Percentiles rank a stretch among this genome's conserved stretches.
Conservation (phyloP, 306 rosid species). For the Dryas alaskensis region DNA sequence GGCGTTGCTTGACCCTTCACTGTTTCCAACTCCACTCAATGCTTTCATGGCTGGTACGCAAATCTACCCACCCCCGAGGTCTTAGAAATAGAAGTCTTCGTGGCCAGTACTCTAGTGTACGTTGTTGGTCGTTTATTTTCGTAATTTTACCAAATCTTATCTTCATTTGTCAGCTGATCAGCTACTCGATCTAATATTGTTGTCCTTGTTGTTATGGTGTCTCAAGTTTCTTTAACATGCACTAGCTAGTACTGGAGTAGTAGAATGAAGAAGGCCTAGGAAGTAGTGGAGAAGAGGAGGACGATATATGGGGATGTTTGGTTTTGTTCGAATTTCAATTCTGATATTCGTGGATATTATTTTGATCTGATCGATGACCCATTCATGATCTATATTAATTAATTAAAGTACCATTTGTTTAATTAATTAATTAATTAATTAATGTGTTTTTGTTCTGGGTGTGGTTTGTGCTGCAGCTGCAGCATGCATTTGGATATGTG, state of each 20-base stretch:
- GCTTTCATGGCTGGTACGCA: slow-evolving; percentile 98
- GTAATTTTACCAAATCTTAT: no score
- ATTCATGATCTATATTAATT: slow-evolving; percentile 13
- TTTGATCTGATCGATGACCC: slow-evolving; percentile 31
- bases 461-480: slow-evolving; percentile 14
- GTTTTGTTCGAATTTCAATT: slow-evolving; percentile 45
- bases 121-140: no score
- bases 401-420: slow-evolving; percentile 14
- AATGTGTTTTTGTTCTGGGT: not conserved
- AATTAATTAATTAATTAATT: slow-evolving; percentile 23
- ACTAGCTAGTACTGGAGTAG: slow-evolving; percentile 5
- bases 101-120: no score
- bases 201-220: slow-evolving; percentile 16
- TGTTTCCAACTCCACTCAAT: slow-evolving; percentile 75
- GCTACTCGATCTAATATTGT: slow-evolving; percentile 13
- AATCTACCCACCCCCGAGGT: slow-evolving; percentile 84
- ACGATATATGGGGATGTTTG: slow-evolving; percentile 31
- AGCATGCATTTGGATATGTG: slow-evolving; percentile 31
- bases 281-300: slow-evolving; percentile 16
- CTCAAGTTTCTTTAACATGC: slow-evolving; percentile 31
- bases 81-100: slow-evolving; percentile 27
- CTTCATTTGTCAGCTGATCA: slow-evolving; percentile 6
- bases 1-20: slow-evolving; percentile 57
- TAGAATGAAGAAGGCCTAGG: slow-evolving; percentile 28
- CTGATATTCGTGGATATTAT: slow-evolving; percentile 31